phyloP scores from a whole-genome alignment of 169 alveolate species.

The Cryptosporidium andersoni region DNA sequence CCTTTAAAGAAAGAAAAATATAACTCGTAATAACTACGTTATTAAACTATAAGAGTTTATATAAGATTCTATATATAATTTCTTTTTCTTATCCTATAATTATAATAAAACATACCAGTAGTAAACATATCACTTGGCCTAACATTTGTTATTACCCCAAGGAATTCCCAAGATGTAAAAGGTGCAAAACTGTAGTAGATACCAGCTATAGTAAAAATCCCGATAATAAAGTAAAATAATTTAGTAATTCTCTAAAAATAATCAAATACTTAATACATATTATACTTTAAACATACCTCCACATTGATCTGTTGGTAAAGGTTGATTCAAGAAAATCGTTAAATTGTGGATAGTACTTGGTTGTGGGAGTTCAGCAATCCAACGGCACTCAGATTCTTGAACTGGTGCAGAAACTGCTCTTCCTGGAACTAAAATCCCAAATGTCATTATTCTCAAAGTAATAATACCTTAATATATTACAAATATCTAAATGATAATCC shows the following conservation, averaged over 20 bases:
- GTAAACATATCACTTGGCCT: slow-evolving; percentile 65
- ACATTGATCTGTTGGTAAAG: slow-evolving; percentile 19
- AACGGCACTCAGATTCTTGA: too few relatives aligned
- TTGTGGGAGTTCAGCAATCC: not conserved
- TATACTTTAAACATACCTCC: slow-evolving; percentile 44
- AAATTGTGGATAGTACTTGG: slow-evolving; percentile 38
- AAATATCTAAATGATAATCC: too few relatives aligned
- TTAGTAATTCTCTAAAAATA: not conserved
- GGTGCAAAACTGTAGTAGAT: slow-evolving; percentile 56
- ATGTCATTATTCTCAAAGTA: too few relatives aligned
- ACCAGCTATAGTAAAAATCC: slow-evolving; percentile 9
- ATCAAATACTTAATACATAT: not conserved
- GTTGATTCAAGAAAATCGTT: slow-evolving; percentile 3
- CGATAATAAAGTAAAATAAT: not conserved
- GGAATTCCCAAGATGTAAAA: slow-evolving; percentile 60
- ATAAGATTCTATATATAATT: not conserved
- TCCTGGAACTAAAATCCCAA: too few relatives aligned
- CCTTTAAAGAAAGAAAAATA: too few relatives aligned
- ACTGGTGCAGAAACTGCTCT: too few relatives aligned
- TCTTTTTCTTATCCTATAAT: not conserved
- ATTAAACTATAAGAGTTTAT: too few relatives aligned
- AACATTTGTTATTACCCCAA: slow-evolving; percentile 61
- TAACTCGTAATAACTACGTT: too few relatives aligned
- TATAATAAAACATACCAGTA: slow-evolving; percentile 41
- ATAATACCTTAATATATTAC: too few relatives aligned